Base-by-base conservation (phyloP, 2,329 filamentous ascomycete genomes). In the Diaporthe citri region DNA sequence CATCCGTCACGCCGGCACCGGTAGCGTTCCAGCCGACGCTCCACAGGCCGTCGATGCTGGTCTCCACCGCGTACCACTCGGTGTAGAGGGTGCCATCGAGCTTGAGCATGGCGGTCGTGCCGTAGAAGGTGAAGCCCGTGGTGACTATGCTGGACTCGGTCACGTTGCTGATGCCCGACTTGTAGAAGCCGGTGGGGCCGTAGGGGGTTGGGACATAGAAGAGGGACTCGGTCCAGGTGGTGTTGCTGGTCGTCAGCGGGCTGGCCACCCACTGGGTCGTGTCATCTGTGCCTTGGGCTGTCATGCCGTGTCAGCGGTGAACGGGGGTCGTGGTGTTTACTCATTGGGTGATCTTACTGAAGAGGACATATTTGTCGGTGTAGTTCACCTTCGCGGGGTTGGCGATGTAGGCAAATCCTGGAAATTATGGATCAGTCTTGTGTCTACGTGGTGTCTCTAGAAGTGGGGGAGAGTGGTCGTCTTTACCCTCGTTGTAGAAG, bases 11-110 rank as follows among this genome's bases (percentile, higher is more conserved):
- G 43, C 39, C 70, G 1, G 25, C 39, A 3, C 55, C 71, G 15
- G 71, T 76, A 5, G 70, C 52, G 39, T 76, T 76, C 73, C 73
- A 74, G 48, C 73, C 67, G 25, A 76, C 71, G 25, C 71, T 71
- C 74, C 74, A 76, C 22, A 76, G 57, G 43, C 74, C 74, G 17
- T 73, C 71, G 60, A 70, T 25, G 28, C 36, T 20, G 25, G 74
- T 76, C 4, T 28, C 5, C 25, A 74, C 57, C 17, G 74, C 74
- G 39, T 74, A 76, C 73, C 73, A 74, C 48, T 60, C 51, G 13
- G 67, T 74, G 31, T 62, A 67, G 28, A 76, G 56, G 17, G 62
- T 36, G 31, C 71, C 56, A 41, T 69, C 55, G 51, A 71, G 34
- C 4, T 71, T 56, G 43, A 70, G 17, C 60, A 76, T 70, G 9